These are phyloP conservation scores for Rhizopogon salebrosus DNA, from an alignment of 768 basidiomycete genomes.

Conservation along the genomic window DNA sequence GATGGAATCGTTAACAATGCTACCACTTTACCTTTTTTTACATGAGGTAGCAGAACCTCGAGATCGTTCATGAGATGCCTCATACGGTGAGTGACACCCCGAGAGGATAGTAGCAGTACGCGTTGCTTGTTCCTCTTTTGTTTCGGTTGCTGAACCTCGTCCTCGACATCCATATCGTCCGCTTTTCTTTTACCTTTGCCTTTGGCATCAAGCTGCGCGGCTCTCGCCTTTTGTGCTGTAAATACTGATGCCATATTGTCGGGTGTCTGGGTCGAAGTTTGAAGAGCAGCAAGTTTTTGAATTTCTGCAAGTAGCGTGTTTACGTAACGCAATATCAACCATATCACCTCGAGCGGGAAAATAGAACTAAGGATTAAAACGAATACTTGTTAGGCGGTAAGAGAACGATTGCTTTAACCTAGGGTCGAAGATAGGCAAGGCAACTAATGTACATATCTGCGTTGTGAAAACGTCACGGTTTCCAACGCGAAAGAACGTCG, in stretches of 20 bases:
- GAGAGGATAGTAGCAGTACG: slow-evolving; percentile 85
- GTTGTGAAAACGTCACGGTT: neutral
- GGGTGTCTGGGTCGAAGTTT: too few relatives aligned
- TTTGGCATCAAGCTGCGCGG: slow-evolving; percentile 38
- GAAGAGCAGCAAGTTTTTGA: neutral
- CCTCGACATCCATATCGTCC: slow-evolving; percentile 55
- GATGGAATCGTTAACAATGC: neutral
- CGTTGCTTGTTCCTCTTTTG: slow-evolving; percentile 90
- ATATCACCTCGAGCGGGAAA: neutral
- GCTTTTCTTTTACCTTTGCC: slow-evolving; percentile 58
- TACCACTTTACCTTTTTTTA: slow-evolving; percentile 79
- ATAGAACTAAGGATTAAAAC: neutral
- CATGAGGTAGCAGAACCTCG: slow-evolving; percentile 84
- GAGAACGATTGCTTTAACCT: neutral
- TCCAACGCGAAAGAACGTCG: neutral
- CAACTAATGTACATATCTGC: slow-evolving; percentile 1
- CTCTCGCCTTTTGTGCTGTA: slow-evolving; percentile 57
- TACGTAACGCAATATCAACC: slow-evolving; percentile 18
- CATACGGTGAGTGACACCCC: slow-evolving; percentile 95
- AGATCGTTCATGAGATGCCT: slow-evolving; percentile 95
- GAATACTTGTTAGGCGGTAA: neutral
- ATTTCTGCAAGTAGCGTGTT: slow-evolving; percentile 1
- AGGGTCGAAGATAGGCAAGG: neutral
- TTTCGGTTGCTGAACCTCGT: slow-evolving; percentile 34
- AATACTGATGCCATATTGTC: slow-evolving; percentile 57